These are phyloP conservation scores for Aspergillus panamensis DNA, from an alignment of 495 filamentous ascomycete genomes.

Conservation along the genomic window DNA sequence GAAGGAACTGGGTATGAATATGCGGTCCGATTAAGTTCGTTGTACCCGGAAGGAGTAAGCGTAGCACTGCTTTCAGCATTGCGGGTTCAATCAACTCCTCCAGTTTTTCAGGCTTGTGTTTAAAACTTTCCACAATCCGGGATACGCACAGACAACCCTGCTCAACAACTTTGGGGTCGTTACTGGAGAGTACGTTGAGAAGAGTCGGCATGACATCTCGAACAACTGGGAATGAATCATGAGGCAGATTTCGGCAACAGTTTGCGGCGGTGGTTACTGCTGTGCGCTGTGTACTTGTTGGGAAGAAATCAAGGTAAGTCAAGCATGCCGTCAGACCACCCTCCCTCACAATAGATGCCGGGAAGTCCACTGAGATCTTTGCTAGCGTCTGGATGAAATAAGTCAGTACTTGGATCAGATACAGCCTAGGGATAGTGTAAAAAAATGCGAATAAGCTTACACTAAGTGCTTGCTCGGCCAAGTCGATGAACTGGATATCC, in stretches of 20 bases:
- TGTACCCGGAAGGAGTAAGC: constrained; percentile 86
- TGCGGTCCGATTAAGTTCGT: constrained; percentile 93
- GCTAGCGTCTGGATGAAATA: constrained; percentile 65
- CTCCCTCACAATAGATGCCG: constrained; percentile 91
- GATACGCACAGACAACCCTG: constrained; percentile 95
- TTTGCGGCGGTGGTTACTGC: constrained; percentile 97
- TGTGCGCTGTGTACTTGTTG: constrained; percentile 92
- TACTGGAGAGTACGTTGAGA: constrained; percentile 82
- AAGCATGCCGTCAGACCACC: constrained; percentile 92
- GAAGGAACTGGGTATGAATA: constrained; percentile 95
- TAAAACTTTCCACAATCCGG: constrained; percentile 96
- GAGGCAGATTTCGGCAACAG: constrained; percentile 92
- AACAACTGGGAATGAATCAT: constrained; percentile 85
- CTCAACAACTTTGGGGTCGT: constrained; percentile 94
- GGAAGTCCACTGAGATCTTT: constrained; percentile 97
- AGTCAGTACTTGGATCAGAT: constrained; percentile 7
- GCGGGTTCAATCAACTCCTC: constrained; percentile 88
- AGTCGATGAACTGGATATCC: constrained; percentile 93
- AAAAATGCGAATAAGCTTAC: constrained; percentile 40
- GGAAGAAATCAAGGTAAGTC: constrained; percentile 94
- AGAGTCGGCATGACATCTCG: constrained; percentile 94
- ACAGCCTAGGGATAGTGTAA: neutral
- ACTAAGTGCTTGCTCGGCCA: constrained; percentile 95
- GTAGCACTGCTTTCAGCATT: constrained; percentile 81
- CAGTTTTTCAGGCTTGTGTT: constrained; percentile 75